These are phyloP conservation scores for Lipomyces yamanashiensis DNA, from an alignment of 805 yeast species.

Conservation along the genomic window DNA sequence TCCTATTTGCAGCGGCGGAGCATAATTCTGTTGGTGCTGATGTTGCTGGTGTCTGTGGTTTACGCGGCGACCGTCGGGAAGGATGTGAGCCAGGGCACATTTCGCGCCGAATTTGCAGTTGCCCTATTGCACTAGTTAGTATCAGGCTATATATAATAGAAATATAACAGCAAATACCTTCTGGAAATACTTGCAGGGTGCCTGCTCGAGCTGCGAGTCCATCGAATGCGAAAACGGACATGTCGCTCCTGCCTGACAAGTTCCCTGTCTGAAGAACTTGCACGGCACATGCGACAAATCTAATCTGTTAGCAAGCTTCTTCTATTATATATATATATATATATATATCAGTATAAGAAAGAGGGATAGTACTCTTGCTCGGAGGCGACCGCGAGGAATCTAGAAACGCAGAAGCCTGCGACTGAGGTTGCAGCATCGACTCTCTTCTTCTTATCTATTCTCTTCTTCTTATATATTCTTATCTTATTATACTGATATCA, in stretches of 20 bases:
- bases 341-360: neutral
- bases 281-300: slow-evolving; percentile 95
- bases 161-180: slow-evolving; percentile 46
- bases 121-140: slow-evolving; percentile 51
- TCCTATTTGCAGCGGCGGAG: slow-evolving; percentile 30
- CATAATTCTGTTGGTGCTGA: slow-evolving; percentile 21
- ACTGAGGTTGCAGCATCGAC: slow-evolving; percentile 23
- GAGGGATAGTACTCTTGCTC: slow-evolving; percentile 29
- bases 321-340: neutral
- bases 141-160: neutral
- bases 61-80: slow-evolving; percentile 86
- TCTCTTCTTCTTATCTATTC: neutral
- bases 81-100: slow-evolving; percentile 90
- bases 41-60: slow-evolving; percentile 48
- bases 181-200: slow-evolving; percentile 89
- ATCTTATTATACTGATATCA: too few species aligned
- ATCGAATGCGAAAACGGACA: slow-evolving; percentile 89
- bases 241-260: slow-evolving; percentile 90
- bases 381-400: slow-evolving; percentile 38
- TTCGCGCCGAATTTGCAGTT: slow-evolving; percentile 93
- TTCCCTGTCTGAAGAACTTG: slow-evolving; percentile 88
- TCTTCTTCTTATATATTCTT: too few species aligned
- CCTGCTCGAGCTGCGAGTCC: slow-evolving; percentile 55
- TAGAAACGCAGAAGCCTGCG: slow-evolving; percentile 24
- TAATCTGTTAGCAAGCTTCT: slow-evolving; percentile 40